A percentile compares a stretch with the other conserved stretches of the same genome.
phyloP scores from a whole-genome alignment of 1,139 yeast genomes.

The Protomyces inundatus region DNA sequence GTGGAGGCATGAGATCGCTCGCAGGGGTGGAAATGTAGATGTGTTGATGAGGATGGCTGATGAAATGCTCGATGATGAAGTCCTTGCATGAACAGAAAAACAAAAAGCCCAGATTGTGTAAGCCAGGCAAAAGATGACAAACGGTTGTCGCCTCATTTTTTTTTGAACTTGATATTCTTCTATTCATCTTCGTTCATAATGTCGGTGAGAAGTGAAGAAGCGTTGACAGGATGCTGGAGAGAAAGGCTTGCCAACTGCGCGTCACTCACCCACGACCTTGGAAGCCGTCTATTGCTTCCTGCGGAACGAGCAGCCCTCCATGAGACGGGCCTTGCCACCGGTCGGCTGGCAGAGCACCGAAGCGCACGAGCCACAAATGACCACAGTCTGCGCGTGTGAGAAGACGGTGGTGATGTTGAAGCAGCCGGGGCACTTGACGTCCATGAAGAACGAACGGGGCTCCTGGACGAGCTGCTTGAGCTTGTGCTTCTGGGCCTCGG shows the following conservation, averaged over 20 bases:
- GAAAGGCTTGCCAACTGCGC: too few relatives aligned
- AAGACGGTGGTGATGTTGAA: constrained; percentile 97
- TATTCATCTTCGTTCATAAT: not conserved
- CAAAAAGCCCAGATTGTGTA: not conserved
- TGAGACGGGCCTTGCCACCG: constrained; percentile 99
- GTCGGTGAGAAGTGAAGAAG: too few relatives aligned
- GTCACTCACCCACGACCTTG: too few relatives aligned
- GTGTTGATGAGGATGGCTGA: not conserved
- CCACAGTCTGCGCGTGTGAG: constrained; percentile 99
- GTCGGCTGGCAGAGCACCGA: constrained; percentile 98
- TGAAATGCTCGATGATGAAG: not conserved
- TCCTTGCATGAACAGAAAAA: not conserved
- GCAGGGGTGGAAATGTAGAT: not conserved
- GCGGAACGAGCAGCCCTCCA: constrained; percentile 99
- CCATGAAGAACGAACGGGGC: constrained; percentile 98
- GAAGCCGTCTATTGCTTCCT: constrained; percentile 62
- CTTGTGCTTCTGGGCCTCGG: constrained; percentile 96
- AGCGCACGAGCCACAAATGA: constrained; percentile 97
- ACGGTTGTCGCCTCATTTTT: not conserved
- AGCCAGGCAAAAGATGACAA: not conserved
- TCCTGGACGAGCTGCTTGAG: constrained; percentile 93
- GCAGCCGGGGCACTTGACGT: constrained; percentile 69
- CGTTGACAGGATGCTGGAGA: too few relatives aligned
- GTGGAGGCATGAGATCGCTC: not conserved
- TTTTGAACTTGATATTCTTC: not conserved